Percentiles rank a stretch among this genome's conserved stretches.
phyloP scores from a whole-genome alignment of 2,329 filamentous ascomycete genomes.

The Hortaea sp. region DNA sequence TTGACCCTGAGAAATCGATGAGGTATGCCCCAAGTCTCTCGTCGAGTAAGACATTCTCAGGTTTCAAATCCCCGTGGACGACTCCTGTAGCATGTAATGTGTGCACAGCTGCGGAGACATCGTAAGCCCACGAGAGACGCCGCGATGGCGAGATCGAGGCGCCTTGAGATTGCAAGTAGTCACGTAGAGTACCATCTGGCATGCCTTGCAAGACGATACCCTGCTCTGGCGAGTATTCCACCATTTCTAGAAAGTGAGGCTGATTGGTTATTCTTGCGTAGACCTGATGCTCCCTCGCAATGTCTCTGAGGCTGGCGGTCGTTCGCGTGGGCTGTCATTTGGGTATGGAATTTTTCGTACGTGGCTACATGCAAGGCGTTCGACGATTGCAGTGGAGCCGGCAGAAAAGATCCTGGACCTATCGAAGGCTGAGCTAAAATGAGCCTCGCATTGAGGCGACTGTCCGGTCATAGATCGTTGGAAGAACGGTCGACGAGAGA shows the following conservation, averaged over 20 bases:
- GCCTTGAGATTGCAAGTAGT: neutral
- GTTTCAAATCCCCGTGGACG: neutral
- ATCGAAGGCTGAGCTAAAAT: neutral
- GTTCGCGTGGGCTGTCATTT: neutral
- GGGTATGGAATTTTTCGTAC: neutral
- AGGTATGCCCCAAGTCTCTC: neutral
- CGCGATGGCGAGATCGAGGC: neutral
- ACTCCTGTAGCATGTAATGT: neutral
- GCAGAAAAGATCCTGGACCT: neutral
- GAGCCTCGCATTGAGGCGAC: neutral
- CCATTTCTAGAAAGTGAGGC: neutral
- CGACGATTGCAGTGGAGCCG: neutral
- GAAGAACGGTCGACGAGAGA: too few species aligned
- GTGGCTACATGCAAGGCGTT: neutral
- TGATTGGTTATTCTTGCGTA: neutral
- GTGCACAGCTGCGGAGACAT: neutral
- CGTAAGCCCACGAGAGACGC: neutral
- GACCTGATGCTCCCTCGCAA: neutral
- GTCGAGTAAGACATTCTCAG: neutral
- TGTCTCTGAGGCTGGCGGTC: neutral
- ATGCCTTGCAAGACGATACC: neutral
- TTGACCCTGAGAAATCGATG: neutral
- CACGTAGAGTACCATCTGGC: neutral
- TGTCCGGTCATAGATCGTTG: too few species aligned
- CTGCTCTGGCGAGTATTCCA: neutral